A percentile compares a stretch with the other conserved stretches of the same genome.
Conservation (phyloP, 371 early-diverging fungal genomes). For the Lichtheimia ornata region DNA sequence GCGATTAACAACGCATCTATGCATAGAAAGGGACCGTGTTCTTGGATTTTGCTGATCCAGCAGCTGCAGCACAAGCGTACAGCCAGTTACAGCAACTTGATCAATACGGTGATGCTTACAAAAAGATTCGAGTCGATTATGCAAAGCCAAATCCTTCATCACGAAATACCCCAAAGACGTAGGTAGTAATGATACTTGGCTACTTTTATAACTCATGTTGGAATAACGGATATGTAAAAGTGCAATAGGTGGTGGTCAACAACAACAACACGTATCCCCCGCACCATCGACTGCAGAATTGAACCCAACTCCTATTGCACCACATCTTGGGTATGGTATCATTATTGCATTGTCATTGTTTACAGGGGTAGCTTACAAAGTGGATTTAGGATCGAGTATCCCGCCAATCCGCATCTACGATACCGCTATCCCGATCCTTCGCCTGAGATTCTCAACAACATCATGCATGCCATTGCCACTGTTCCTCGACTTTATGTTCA, state of each 20-base stretch:
- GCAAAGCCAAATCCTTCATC: conserved; percentile 40
- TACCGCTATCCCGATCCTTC: conserved; percentile 60
- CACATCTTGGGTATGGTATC: conserved; percentile 26
- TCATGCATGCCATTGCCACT: conserved; percentile 51
- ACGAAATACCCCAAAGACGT: not conserved
- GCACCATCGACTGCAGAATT: not conserved
- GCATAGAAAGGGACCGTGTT: conserved; percentile 53
- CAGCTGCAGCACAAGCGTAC: conserved; percentile 34
- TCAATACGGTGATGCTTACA: conserved; percentile 30
- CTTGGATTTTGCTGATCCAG: conserved; percentile 47
- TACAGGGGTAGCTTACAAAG: not conserved
- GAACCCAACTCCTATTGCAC: conserved; percentile 29
- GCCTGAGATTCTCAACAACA: conserved; percentile 50
- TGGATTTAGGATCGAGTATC: conserved; percentile 37
- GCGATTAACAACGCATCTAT: not conserved
- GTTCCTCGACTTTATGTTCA: conserved; percentile 64
- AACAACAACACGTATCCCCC: not conserved
- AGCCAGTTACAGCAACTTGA: conserved; percentile 17
- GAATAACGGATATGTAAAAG: not conserved
- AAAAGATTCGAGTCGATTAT: conserved; percentile 46
- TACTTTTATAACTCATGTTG: too few species aligned
- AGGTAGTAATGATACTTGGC: too few species aligned
- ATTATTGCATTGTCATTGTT: not conserved
- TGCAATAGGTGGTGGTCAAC: conserved; percentile 4
- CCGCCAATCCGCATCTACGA: conserved; percentile 48